These are phyloP conservation scores for Eutrema yunnanense DNA, from an alignment of 345 rosid species.

Conservation along the genomic window DNA sequence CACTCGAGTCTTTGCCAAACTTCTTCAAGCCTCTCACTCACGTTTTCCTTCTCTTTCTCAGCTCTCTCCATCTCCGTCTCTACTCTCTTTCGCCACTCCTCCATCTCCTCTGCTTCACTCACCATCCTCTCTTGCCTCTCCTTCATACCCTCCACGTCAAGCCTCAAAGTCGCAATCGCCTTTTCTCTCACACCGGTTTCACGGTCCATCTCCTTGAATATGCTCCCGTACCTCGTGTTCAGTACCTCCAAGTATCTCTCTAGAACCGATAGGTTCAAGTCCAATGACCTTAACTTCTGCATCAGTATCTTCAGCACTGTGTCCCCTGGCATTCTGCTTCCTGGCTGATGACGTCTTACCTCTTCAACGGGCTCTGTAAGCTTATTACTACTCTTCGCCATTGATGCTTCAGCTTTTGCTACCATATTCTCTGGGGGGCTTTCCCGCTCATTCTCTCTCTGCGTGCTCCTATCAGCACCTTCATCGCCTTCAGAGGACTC, in stretches of 20 bases:
- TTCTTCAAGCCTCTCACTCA: slow-evolving; percentile 34
- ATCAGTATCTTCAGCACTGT: slow-evolving; percentile 80
- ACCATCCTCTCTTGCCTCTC: slow-evolving; percentile 50
- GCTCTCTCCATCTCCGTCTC: slow-evolving; percentile 39
- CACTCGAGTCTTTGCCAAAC: slow-evolving; percentile 44
- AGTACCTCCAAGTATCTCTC: slow-evolving; percentile 87
- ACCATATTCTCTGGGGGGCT: slow-evolving; percentile 28
- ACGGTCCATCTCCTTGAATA: slow-evolving; percentile 63
- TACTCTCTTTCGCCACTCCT: slow-evolving; percentile 64
- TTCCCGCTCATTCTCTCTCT: slow-evolving; percentile 34
- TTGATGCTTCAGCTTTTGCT: slow-evolving; percentile 33
- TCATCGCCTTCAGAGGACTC: slow-evolving; percentile 37
- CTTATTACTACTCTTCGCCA: slow-evolving; percentile 28
- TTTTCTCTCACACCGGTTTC: slow-evolving; percentile 55
- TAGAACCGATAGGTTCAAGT: slow-evolving; percentile 69
- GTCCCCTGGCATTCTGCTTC: slow-evolving; percentile 92
- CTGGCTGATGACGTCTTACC: slow-evolving; percentile 63
- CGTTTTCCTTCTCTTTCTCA: slow-evolving; percentile 24
- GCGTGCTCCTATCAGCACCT: slow-evolving; percentile 20
- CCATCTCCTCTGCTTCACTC: slow-evolving; percentile 62
- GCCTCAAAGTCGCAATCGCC: slow-evolving; percentile 42
- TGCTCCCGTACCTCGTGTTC: slow-evolving; percentile 60
- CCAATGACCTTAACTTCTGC: slow-evolving; percentile 89
- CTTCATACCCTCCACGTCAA: slow-evolving; percentile 43
- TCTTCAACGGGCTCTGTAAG: slow-evolving; percentile 52